A percentile compares a stretch with the other conserved stretches of the same genome.
phyloP scores from a whole-genome alignment of 2,329 filamentous ascomycete species.

The Xylariales sp. region DNA sequence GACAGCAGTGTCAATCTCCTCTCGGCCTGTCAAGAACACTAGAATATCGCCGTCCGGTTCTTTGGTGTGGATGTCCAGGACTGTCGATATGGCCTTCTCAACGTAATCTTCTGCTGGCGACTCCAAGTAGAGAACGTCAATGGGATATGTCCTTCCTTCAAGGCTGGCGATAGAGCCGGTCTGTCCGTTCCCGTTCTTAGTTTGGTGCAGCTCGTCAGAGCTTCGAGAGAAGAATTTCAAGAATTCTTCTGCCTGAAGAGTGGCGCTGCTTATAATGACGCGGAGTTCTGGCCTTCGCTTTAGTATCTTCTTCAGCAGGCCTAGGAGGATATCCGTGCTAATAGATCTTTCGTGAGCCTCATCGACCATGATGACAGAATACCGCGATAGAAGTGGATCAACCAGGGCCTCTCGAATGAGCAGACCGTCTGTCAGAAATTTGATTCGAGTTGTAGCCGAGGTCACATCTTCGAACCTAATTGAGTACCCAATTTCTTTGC shows the following conservation, averaged over 20 bases:
- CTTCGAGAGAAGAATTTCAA: slow-evolving; percentile 64
- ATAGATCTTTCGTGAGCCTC: slow-evolving; percentile 93
- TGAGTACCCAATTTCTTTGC: slow-evolving; percentile 88
- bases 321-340: slow-evolving; percentile 85
- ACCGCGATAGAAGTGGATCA: slow-evolving; percentile 83
- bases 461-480: slow-evolving; percentile 91
- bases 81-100: slow-evolving; percentile 73
- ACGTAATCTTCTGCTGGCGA: slow-evolving; percentile 80
- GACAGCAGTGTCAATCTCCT: slow-evolving; percentile 84
- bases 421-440: slow-evolving; percentile 92
- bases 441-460: slow-evolving; percentile 78
- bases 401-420: slow-evolving; percentile 88
- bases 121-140: slow-evolving; percentile 79
- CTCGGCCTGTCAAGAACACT: slow-evolving; percentile 85
- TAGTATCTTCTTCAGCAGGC: slow-evolving; percentile 84
- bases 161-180: slow-evolving; percentile 68
- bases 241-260: slow-evolving; percentile 84
- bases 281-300: slow-evolving; percentile 75
- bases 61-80: slow-evolving; percentile 80
- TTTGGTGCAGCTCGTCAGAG: slow-evolving; percentile 31
- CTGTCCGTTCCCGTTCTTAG: slow-evolving; percentile 17
- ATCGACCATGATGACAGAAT: slow-evolving; percentile 96
- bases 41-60: slow-evolving; percentile 83
- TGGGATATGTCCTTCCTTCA: slow-evolving; percentile 83
- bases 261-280: slow-evolving; percentile 90